Conservation (phyloP, 768 basidiomycete genomes). For the Boletus rex-veris region DNA sequence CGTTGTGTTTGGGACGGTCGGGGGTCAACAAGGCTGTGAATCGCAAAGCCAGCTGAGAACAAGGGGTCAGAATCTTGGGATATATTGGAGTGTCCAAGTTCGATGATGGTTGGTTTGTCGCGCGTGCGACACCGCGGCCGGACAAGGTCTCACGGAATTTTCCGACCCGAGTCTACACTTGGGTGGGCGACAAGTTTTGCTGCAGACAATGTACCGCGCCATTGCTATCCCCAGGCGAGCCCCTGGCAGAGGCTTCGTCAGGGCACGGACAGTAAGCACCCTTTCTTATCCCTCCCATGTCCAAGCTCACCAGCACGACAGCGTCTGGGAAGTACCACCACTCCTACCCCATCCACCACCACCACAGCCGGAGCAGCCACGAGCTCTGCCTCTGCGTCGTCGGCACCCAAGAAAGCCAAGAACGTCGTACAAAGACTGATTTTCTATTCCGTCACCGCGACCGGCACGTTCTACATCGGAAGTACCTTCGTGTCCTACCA, state of each 20-base stretch:
- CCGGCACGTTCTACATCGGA: conserved; percentile 77
- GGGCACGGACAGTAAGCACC: conserved; percentile 53
- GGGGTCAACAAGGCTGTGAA: too few species aligned
- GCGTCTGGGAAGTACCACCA: conserved; percentile 60
- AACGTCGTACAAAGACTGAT: conserved; percentile 56
- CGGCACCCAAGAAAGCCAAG: conserved; percentile 49
- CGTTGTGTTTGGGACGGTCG: too few species aligned
- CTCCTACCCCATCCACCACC: conserved; percentile 24
- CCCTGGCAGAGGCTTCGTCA: conserved; percentile 45
- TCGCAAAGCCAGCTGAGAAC: too few species aligned
- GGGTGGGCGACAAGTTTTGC: not conserved
- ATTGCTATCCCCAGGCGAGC: conserved; percentile 52
- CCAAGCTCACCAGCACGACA: conserved; percentile 23
- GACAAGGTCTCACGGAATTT: conserved; percentile 1
- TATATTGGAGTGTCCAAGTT: too few species aligned
- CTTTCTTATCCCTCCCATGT: not conserved
- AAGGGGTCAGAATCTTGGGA: too few species aligned
- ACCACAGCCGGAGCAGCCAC: conserved; percentile 14
- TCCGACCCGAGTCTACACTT: conserved; percentile 1
- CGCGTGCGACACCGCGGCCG: too few species aligned
- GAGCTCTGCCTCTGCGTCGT: conserved; percentile 12
- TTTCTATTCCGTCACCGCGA: conserved; percentile 62
- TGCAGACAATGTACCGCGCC: conserved; percentile 46
- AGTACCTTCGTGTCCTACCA: conserved; percentile 78
- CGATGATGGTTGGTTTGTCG: too few species aligned